A percentile compares a stretch with the other conserved stretches of the same genome.
Evolutionary conservation across 106 monocot species (phyloP).

Genomic region (Acorus calamus): DNA sequence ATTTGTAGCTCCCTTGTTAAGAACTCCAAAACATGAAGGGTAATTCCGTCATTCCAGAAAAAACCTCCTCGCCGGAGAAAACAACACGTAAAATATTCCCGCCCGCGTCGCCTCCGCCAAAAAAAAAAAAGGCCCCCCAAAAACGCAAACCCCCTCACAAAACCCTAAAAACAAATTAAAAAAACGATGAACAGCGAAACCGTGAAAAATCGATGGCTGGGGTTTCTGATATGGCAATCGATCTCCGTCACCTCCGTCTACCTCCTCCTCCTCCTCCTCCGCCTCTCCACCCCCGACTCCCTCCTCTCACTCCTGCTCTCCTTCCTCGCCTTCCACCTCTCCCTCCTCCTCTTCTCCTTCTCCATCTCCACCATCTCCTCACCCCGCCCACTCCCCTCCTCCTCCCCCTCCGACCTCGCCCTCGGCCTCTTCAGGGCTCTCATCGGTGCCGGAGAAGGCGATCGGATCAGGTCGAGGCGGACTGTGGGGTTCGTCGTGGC

Average conservation of each 20-base stretch:
- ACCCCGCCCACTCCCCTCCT: constrained; percentile 20
- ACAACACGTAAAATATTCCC: too few species aligned
- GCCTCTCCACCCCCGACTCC: constrained; percentile 16
- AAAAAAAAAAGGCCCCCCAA: neutral
- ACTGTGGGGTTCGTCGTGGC: constrained; percentile 21
- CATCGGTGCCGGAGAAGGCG: constrained; percentile 20
- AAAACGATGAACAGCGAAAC: constrained; percentile 9
- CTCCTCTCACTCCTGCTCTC: constrained; percentile 22
- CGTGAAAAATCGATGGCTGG: constrained; percentile 57
- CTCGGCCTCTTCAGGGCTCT: constrained; percentile 20
- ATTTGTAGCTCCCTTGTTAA: too few species aligned
- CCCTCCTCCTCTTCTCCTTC: constrained; percentile 24
- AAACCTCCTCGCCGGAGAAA: too few species aligned
- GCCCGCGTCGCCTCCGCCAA: too few species aligned
- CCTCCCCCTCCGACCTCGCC: constrained; percentile 23
- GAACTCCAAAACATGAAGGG: too few species aligned
- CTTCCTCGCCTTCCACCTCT: constrained; percentile 17
- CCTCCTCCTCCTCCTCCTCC: constrained; percentile 12
- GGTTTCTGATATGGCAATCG: constrained; percentile 80
- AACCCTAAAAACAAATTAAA: neutral
- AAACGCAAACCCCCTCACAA: neutral
- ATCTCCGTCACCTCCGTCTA: constrained; percentile 13
- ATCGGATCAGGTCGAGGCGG: constrained; percentile 12
- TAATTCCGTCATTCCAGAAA: too few species aligned
- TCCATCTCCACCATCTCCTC: constrained; percentile 27